Evolutionary conservation across 2,329 filamentous ascomycete genomes (phyloP).

Genomic region (Bipolaris cookei): DNA sequence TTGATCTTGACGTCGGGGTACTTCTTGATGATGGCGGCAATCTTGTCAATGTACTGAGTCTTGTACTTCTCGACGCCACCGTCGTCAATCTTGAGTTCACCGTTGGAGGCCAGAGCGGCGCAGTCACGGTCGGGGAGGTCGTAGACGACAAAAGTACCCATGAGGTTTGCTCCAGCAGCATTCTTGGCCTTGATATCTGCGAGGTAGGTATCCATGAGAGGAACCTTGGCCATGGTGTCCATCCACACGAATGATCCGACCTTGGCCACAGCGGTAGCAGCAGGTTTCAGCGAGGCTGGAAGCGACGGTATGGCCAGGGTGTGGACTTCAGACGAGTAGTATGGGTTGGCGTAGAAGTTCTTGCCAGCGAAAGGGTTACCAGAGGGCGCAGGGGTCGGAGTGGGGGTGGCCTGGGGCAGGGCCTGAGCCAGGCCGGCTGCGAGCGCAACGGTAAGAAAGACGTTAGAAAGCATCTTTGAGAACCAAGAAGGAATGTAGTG

Average conservation of each 20-base stretch:
- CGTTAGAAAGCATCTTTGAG: conserved; percentile 28
- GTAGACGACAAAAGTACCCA: conserved; percentile 65
- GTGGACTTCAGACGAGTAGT: conserved; percentile 61
- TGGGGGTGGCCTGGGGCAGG: conserved; percentile 31
- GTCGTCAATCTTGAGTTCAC: conserved; percentile 64
- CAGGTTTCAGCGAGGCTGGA: conserved; percentile 60
- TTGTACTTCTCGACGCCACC: conserved; percentile 59
- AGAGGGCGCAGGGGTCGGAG: conserved; percentile 22
- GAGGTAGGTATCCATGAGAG: conserved; percentile 56
- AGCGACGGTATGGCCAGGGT: conserved; percentile 67
- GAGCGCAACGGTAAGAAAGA: conserved; percentile 25
- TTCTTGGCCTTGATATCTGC: conserved; percentile 57
- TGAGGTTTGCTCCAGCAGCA: conserved; percentile 56
- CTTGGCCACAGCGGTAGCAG: conserved; percentile 56
- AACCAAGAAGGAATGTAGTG: conserved; percentile 5
- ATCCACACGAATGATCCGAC: conserved; percentile 62
- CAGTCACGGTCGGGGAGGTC: conserved; percentile 70
- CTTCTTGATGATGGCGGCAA: conserved; percentile 59
- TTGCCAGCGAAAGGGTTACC: conserved; percentile 61
- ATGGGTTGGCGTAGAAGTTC: conserved; percentile 59
- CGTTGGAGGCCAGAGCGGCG: conserved; percentile 67
- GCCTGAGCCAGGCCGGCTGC: conserved; percentile 32
- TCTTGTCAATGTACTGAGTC: conserved; percentile 59
- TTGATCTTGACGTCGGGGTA: conserved; percentile 61
- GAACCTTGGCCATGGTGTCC: conserved; percentile 59